Evolutionary conservation across 2,329 filamentous ascomycete species (phyloP), one percentile per base, ranked within the genome.

Genomic region (Nothomitra cinnamomea): DNA sequence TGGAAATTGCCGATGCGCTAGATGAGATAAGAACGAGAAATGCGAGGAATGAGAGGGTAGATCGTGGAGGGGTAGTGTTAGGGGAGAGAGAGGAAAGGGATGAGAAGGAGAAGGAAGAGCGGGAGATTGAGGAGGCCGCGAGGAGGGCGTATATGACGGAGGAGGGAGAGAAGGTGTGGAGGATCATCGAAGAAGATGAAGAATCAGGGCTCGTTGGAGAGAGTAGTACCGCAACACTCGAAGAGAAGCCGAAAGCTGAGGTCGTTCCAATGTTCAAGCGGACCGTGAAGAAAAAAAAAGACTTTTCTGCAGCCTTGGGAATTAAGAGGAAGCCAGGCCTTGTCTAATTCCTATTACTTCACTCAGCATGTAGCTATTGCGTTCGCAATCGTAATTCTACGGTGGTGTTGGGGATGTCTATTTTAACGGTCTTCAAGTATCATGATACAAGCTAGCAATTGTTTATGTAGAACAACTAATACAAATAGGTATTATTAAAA

Each of bases 1-100:
- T 98, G 89, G 87, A 85, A 17, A 87, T 95, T 45, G 92, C 92
- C 1, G 92, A 98, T 71, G 90, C 89, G 6, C 70, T 98, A 54
- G 92, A 98, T 66, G 89, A 95, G 69, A 95, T 98, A 55, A 76
- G 90, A 54, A 90, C 86, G 52, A 73, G 90, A 58, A 98, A 98
- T 69, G 92, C 92, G 6, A 75, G 88, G 58, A 80, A 92, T 51
- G 87, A 94, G 66, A 76, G 85, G 58, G 83, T 82, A 7, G 81
- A 87, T 56, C 80, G 79, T 56, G 80, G 79, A 2, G 72, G 79
- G 2, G 79, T 82, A 54, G 77, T 79, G 19, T 69, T 72, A 25
- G 75, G 78, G 4, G 72, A 74, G 2, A 71, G 79, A 1, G 70
- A 74, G 48, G 80, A 83, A 51, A 73, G 78, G 48, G 70, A 74